These are phyloP conservation scores for Ceriops decandra DNA, from an alignment of 345 rosid genomes.

Conservation along the genomic window DNA sequence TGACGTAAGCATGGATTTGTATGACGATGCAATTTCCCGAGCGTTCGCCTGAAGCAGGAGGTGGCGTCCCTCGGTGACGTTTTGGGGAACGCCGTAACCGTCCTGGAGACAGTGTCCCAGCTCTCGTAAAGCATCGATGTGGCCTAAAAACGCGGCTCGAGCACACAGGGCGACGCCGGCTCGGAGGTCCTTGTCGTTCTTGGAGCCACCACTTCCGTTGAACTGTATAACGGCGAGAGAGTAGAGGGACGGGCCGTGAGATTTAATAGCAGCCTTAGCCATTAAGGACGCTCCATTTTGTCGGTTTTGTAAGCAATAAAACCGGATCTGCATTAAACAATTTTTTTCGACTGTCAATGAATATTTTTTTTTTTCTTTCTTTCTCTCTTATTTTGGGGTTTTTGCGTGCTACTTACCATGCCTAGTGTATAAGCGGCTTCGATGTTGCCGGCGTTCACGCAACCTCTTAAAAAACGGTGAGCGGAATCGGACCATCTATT, in stretches of 20 bases:
- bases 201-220: slow-evolving; percentile 69
- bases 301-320: slow-evolving; percentile 53
- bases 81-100: slow-evolving; percentile 58
- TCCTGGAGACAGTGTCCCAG: slow-evolving; percentile 70
- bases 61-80: slow-evolving; percentile 48
- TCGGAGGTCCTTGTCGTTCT: slow-evolving; percentile 44
- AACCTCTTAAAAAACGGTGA: slow-evolving; percentile 48
- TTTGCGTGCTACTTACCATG: slow-evolving; percentile 40
- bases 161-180: slow-evolving; percentile 64
- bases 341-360: neutral
- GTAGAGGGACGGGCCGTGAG: slow-evolving; percentile 56
- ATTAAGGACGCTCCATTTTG: slow-evolving; percentile 52
- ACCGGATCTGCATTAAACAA: slow-evolving; percentile 49
- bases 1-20: slow-evolving; percentile 22
- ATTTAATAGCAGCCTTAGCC: slow-evolving; percentile 63
- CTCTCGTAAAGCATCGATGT: slow-evolving; percentile 60
- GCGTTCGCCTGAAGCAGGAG: slow-evolving; percentile 55
- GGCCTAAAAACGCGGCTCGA: slow-evolving; percentile 56
- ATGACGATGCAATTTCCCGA: slow-evolving; percentile 43
- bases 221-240: slow-evolving; percentile 62
- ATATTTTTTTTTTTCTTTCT: too few species aligned
- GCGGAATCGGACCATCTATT: slow-evolving; percentile 53
- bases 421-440: slow-evolving; percentile 60
- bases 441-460: slow-evolving; percentile 50
- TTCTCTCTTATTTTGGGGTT: too few species aligned